A percentile compares a stretch with the other conserved stretches of the same genome.
phyloP scores from a whole-genome alignment of 1,284 basidiomycete genomes.

The Fomitopsis palustris region DNA sequence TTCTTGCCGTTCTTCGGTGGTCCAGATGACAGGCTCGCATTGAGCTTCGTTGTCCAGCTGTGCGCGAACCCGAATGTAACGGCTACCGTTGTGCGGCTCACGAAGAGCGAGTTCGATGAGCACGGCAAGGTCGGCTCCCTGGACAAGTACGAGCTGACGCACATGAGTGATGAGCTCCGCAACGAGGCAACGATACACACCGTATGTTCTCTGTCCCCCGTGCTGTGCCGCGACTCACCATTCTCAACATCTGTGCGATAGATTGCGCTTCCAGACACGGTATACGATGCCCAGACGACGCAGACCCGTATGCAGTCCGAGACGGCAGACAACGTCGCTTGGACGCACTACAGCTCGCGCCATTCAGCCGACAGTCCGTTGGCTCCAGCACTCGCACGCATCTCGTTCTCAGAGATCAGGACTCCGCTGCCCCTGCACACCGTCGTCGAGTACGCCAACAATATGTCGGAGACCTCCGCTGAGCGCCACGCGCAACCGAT shows the following conservation, averaged over 20 bases:
- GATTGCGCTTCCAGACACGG: slow-evolving; percentile 39
- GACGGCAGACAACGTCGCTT: slow-evolving; percentile 40
- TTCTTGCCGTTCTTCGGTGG: slow-evolving; percentile 72
- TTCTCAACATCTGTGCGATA: slow-evolving; percentile 7
- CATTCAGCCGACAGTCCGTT: slow-evolving; percentile 23
- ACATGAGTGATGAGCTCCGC: slow-evolving; percentile 28
- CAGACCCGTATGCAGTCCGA: slow-evolving; percentile 42
- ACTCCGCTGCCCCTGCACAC: slow-evolving; percentile 55
- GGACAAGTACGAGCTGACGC: slow-evolving; percentile 23
- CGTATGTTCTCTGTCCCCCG: not conserved
- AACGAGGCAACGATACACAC: slow-evolving; percentile 35
- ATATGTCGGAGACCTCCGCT: slow-evolving; percentile 18
- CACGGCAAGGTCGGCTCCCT: slow-evolving; percentile 15
- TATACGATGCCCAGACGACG: slow-evolving; percentile 40
- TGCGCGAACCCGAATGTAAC: slow-evolving; percentile 46
- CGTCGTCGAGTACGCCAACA: slow-evolving; percentile 32
- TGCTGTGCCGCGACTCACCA: not conserved
- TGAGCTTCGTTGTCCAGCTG: slow-evolving; percentile 59
- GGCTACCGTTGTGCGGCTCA: slow-evolving; percentile 61
- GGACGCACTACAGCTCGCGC: slow-evolving; percentile 39
- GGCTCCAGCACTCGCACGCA: slow-evolving; percentile 39
- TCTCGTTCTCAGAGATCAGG: slow-evolving; percentile 51
- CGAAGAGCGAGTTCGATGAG: slow-evolving; percentile 40
- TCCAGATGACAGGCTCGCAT: slow-evolving; percentile 61
- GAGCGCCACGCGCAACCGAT: slow-evolving; percentile 41